A percentile compares a stretch with the other conserved stretches of the same genome.
Conservation (phyloP, 176 grass and related monocot species). For the Oryza officinalis region DNA sequence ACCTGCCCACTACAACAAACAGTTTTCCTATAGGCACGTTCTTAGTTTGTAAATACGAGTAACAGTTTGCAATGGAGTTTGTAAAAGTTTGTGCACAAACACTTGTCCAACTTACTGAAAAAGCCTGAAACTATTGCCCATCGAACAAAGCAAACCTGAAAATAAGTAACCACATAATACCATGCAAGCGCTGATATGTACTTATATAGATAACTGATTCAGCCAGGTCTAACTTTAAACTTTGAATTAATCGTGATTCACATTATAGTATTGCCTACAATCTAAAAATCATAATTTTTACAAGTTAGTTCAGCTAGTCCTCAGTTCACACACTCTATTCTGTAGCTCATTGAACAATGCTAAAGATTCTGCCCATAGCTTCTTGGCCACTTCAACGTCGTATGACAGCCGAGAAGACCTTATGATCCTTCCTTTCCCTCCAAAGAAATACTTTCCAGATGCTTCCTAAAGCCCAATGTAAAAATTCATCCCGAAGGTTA, state of each 20-base stretch:
- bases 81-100: not conserved
- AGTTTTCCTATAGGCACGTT: no score
- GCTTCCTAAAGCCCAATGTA: slow-evolving; percentile 54
- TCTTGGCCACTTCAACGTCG: slow-evolving; percentile 52
- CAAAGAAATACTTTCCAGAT: slow-evolving; percentile 89
- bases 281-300: slow-evolving; percentile 2
- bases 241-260: not conserved
- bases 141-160: not conserved
- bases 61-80: no score
- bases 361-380: slow-evolving; percentile 71
- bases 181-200: not conserved
- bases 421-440: slow-evolving; percentile 68
- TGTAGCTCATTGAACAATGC: slow-evolving; percentile 56
- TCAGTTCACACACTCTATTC: slow-evolving; percentile 9
- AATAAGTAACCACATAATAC: not conserved
- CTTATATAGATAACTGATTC: not conserved
- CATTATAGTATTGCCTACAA: not conserved
- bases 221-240: not conserved
- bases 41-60: no score
- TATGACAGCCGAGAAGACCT: slow-evolving; percentile 63
- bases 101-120: not conserved
- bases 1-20: no score
- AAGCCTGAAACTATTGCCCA: not conserved
- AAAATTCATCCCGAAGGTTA: not conserved
- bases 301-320: not conserved